Evolutionary conservation across 176 grass and related monocot genomes (phyloP), one percentile per base, ranked within the genome.

Genomic region (Aegilops bicornis): DNA sequence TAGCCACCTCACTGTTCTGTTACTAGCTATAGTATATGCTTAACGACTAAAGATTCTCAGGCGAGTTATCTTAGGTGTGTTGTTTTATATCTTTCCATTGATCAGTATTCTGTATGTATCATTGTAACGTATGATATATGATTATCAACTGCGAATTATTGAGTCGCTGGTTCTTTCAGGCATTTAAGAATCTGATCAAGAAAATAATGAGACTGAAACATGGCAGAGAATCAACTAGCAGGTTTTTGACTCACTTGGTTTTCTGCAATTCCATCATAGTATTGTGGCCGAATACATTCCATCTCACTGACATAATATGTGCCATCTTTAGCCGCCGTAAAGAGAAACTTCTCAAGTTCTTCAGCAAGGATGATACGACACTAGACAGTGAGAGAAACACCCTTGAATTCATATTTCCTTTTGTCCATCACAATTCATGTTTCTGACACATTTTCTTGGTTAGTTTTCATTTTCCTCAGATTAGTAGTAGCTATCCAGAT

Each of bases 401-500:
- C 52, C 27, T 35, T 77, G 37, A 86, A 69, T 50, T 17, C 37
- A 69, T 16, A 6, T 11, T 63, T 43, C 35, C 10, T 82, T 86
- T 27, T 35, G 29, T 47, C 67, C 62, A n/a, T 77, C 27, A 22
- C 70, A 39, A 56, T 69, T 62, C 61, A 20, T 67, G 8, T 30
- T 86, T 89, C 78, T 24, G 72, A 89, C 69, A 81, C 50, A 69
- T 82, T 69, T 68, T 70, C 36, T 89, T 61, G 15, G 36, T 86
- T 52, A 89, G 88, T 89, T 82, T 81, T 86, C 82, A 16, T 23
- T 86, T 89, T 86, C 83, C 88, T 89, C 88, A 89, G 78, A 82
- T 82, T 82, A 10, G 48, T 86, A 19, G 48, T 63, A 86, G 88
- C 88, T 77, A 70, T 70, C 78, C 48, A 64, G 71, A 89, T 89